Evolutionary conservation across 1,284 basidiomycete species (phyloP), one percentile per base, ranked within the genome.

Genomic region (Cutaneotrichosporon mucoides): DNA sequence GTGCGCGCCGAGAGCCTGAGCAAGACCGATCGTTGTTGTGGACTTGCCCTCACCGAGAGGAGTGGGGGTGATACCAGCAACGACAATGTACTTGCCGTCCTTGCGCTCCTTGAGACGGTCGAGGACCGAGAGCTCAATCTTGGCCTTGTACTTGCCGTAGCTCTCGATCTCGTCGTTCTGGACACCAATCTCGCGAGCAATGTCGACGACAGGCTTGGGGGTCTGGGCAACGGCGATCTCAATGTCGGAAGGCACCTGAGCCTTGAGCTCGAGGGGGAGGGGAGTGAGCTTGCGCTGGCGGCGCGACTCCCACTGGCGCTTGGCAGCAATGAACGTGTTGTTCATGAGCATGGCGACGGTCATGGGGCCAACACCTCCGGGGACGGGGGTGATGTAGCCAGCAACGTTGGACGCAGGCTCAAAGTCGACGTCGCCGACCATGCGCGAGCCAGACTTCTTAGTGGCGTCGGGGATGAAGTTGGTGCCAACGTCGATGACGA

Each of bases 11-110:
- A 99, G 85, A 35, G 95, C 95, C 79, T 99, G 95, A 5, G 92
- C 92, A 58, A 99, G 84, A 74, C 95, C 95, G 67, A 99, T 94
- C n/a, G 96, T 98, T 2, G 96, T 99, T 11, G 95, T 99, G 11
- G 94, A 98, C 80, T 99, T 99, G 63, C 96, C 96, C 81, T 99
- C 95, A 54, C 95, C 95, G 45, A 99, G 84, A 13, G 95, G 96
- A 6, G 95, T 99, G 2, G 96, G 95, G 0, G 96, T 99, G 73
- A 99, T 99, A 62, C 93, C 95, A 51, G 96, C 88, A 50, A 99
- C 89, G 68, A 99, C 86, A 66, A 99, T 91, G 76, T 99, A 99
- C 81, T 98, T 99, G 59, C 92, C 95, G 76, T 99, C 85, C 75
- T 87, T 88, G 65, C 95, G 86, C 76, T 93, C 87, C 4, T 84